Evolutionary conservation across 441 rosid species (phyloP).

Genomic region (Erodium moschatum): DNA sequence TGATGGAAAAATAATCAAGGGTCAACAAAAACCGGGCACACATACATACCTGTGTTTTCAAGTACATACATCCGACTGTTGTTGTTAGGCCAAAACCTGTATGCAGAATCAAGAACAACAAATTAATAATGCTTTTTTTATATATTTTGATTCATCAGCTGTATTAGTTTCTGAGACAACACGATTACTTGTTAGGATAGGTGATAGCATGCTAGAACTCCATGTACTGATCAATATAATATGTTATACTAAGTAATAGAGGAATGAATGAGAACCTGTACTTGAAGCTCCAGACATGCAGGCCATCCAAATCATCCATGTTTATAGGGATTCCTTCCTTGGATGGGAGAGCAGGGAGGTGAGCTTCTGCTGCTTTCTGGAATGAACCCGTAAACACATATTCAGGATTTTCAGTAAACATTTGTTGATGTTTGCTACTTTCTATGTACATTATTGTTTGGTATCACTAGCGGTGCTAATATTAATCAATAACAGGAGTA

Average conservation of each 20-base stretch:
- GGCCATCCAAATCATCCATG: constrained; percentile 79
- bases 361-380: constrained; percentile 87
- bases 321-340: constrained; percentile 71
- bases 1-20: background rate
- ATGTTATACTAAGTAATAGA: background rate
- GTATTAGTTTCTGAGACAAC: background rate
- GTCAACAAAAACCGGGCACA: background rate
- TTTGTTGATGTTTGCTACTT: background rate
- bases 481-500: no score
- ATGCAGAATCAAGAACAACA: constrained; percentile 12
- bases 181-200: background rate
- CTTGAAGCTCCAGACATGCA: constrained; percentile 80
- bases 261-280: constrained; percentile 46
- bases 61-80: constrained; percentile 93
- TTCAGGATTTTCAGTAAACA: no score
- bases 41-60: constrained; percentile 71
- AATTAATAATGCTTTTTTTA: background rate
- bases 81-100: constrained; percentile 97
- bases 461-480: no score
- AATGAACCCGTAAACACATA: constrained; percentile 1
- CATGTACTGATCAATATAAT: background rate
- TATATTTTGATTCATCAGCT: background rate
- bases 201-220: background rate
- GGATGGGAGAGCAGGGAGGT: constrained; percentile 64
- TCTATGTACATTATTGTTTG: background rate